These are phyloP conservation scores for Cordyceps tenuipes DNA, from an alignment of 2,329 filamentous ascomycete genomes.

Conservation along the genomic window DNA sequence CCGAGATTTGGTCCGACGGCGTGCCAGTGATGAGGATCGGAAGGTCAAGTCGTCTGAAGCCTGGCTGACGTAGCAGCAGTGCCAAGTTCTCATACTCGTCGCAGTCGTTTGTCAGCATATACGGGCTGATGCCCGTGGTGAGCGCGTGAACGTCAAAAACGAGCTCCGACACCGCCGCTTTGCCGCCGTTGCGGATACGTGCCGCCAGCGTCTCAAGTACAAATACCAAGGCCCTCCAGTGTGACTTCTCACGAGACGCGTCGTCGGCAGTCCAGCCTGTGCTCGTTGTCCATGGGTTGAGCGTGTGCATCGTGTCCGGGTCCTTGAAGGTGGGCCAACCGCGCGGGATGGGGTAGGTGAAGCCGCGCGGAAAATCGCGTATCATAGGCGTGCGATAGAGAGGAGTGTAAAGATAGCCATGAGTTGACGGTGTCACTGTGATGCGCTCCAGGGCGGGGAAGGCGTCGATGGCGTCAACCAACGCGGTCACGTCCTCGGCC, in stretches of 20 bases:
- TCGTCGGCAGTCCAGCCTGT: background rate
- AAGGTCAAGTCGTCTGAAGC: background rate
- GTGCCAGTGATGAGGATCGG: background rate
- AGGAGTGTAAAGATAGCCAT: slow-evolving; percentile 27
- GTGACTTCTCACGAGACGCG: background rate
- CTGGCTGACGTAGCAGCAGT: background rate
- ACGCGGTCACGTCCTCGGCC: slow-evolving; percentile 20
- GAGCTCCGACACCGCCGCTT: slow-evolving; percentile 26
- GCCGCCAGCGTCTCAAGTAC: slow-evolving; percentile 20
- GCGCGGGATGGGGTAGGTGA: background rate
- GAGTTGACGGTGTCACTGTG: slow-evolving; percentile 31
- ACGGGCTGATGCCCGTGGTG: slow-evolving; percentile 23
- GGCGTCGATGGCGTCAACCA: slow-evolving; percentile 24
- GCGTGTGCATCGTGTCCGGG: background rate
- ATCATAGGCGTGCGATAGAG: slow-evolving; percentile 21
- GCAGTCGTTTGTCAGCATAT: slow-evolving; percentile 21
- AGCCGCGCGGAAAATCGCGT: background rate
- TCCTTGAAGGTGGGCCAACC: background rate
- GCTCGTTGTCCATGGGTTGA: background rate
- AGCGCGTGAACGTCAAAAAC: slow-evolving; percentile 24
- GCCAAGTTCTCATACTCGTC: slow-evolving; percentile 20
- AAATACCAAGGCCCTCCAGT: slow-evolving; percentile 25
- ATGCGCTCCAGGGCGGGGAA: slow-evolving; percentile 30
- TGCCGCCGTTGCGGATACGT: slow-evolving; percentile 13
- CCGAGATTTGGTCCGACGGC: background rate